Evolutionary conservation across 371 early-diverging fungal genomes (phyloP), one percentile per base, ranked within the genome.

Genomic region (Circinella minor): DNA sequence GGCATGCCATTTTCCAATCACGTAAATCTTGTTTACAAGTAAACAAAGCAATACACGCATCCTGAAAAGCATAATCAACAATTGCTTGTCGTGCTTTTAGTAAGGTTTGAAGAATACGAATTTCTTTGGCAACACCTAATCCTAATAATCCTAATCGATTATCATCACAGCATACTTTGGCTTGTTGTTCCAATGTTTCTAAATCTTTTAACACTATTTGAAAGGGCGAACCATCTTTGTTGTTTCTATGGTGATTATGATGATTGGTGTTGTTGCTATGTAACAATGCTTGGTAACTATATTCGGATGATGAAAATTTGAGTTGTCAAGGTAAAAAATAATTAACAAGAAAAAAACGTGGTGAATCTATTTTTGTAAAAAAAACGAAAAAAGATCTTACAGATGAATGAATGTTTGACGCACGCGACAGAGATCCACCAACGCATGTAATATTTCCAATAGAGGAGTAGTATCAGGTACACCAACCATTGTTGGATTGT

Each of bases 61-160:
- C 85, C 55, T 87, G 88, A 49, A 88, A 83, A 0, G 88, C 86
- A 74, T 87, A 89, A 36, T 85, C 78, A 5, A 75, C 75, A 36
- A 88, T 79, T 0, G 86, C 81, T 36, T 74, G 78, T 49, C 84
- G 75, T 43, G 86, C 77, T 61, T 78, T 66, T 4, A 89, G 70
- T 3, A 86, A 67, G 13, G 79, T 74, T 11, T 70, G 77, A 37
- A 89, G 64, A 0, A 84, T 73, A 18, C 67, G 69, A 15, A 89
- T 82, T 61, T 89, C 89, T 36, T 72, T 77, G 18, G 78, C 79
- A 3, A 89, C 77, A 0, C 87, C 86, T 13, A 73, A 11, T 0
- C 88, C 89, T 1, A 89, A 65, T 18, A 87, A n/a, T 59, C 71
- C 67, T 54, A 87, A 14, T 55, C 63, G 64, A 3, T 73, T 54